Base-by-base conservation (phyloP, 2,329 filamentous ascomycete genomes). In the Knufia fluminis region DNA sequence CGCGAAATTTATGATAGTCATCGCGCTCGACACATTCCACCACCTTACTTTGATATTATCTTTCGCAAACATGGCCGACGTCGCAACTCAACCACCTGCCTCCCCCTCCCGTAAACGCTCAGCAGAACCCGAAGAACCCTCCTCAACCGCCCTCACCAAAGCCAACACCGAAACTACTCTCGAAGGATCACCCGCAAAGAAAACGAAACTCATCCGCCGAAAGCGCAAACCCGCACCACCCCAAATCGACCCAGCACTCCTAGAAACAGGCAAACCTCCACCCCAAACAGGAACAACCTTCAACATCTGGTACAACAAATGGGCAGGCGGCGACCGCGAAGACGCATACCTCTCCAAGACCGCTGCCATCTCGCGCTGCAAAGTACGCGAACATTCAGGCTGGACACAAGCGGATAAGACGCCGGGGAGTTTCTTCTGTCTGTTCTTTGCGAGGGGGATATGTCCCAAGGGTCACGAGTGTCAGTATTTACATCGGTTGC, bases 301-400 rank as follows among this genome's bases (percentile, higher is more conserved):
- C 76, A 98, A 98, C 68, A 94, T 94, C 62, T 96, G 90, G 91
- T 95, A 96, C 71, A 96, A 95, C 72, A 97, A 96, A 69, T 97
- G 91, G 90, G 85, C 83, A 1, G 92, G 92, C 57, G 92, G 92
- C 62, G 92, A 98, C 68, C 80, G 89, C 53, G 91, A 97, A 64
- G 89, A 94, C 71, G 88, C 90, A 60, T 89, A 91, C 62, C 77
- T 89, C 3, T 87, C 85, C 31, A 84, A 96, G 63, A 85, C 83
- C 19, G 79, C 83, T 12, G 91, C 92, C 2, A 82, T 85, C 56
- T 85, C 84, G 2, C 85, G 94, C 49, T 97, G 92, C 74, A 92
- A 90, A 63, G 74, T 98, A 53, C 83, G 83, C 1, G 80, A 77
- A 53, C 92, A 92, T 63, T 80, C 76, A 49, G 86, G 86, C 36